Evolutionary conservation across 139 green algal species (phyloP).

Genomic region (Coelastrella sp.): DNA sequence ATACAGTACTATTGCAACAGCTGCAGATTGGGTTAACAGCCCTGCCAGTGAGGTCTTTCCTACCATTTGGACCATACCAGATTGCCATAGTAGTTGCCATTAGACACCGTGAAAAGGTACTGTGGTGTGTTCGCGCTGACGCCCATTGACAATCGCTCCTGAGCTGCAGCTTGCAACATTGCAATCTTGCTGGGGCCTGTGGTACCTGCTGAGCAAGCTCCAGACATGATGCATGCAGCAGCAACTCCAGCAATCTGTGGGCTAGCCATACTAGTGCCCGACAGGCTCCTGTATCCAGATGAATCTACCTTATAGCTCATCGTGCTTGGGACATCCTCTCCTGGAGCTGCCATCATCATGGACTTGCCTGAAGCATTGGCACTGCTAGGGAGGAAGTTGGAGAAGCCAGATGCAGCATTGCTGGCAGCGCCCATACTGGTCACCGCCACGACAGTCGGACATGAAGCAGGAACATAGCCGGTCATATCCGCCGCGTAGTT

Average conservation of each 20-base stretch:
- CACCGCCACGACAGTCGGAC: slow-evolving; percentile 6
- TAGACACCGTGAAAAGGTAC: neutral
- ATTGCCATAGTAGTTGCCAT: neutral
- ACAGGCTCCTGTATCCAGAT: neutral
- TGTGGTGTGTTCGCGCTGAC: neutral
- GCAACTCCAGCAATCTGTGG: slow-evolving; percentile 25
- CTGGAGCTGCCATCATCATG: neutral
- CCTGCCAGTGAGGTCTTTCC: neutral
- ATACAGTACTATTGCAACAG: no score
- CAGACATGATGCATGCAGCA: slow-evolving; percentile 21
- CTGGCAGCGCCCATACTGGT: neutral
- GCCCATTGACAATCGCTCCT: neutral
- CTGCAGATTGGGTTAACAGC: neutral
- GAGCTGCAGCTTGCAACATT: slow-evolving; percentile 12
- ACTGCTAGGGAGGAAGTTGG: neutral
- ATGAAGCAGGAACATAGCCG: neutral
- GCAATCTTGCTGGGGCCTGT: neutral
- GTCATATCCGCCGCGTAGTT: neutral
- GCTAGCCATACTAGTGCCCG: neutral
- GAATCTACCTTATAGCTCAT: neutral
- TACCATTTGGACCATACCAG: slow-evolving; percentile 16
- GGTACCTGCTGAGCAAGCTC: neutral
- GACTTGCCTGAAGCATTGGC: neutral
- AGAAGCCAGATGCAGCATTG: neutral
- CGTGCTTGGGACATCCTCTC: neutral